Evolutionary conservation across 805 yeast species (phyloP), one percentile per base, ranked within the genome.

Genomic region (Blastobotrys chiropterorum): DNA sequence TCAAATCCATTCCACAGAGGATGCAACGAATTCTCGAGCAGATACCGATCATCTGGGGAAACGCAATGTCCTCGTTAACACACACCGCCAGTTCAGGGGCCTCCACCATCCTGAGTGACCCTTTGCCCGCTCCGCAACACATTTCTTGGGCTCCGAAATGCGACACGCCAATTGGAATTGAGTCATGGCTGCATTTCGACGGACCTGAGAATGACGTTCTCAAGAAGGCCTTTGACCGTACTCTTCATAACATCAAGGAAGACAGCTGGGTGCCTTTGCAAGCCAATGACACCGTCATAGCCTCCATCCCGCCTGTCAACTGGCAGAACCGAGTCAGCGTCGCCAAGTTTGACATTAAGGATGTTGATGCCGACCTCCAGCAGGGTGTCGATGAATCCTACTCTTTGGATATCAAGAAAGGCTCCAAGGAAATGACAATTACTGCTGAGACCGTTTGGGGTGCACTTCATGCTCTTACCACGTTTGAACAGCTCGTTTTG

Each of bases 361-460:
- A 65, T 49, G 30, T 39, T 34, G 52, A 53, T 16, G 63, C 65
- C n/a, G 64, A 56, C 43, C 60, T 72, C 48, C 72, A 69, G 52
- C 59, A 62, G 44, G 73, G 70, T 3, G 72, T 69, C 16, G 65
- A 71, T 53, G 75, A 71, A 56, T 57, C 69, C 13, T 72, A 69
- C 56, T 48, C 59, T 15, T 54, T 71, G 47, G 48, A 49, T 2
- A 56, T 67, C 2, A 50, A 49, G n/a, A 6, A 21, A 11, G 13
- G 43, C n/a, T 41, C 17, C 7, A 49, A 38, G 30, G 47, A 54
- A 13, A 55, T 71, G 16, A 14, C 41, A 3, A 63, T 71, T 20
- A 47, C 48, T 1, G 65, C 74, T 2, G 56, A 42, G n/a, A 71
- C 73, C 1, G 55, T 62, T 2, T 72, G 74, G 74, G 77, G 76